phyloP scores from a whole-genome alignment of 495 filamentous ascomycete species.

The Talaromyces proteolyticus region DNA sequence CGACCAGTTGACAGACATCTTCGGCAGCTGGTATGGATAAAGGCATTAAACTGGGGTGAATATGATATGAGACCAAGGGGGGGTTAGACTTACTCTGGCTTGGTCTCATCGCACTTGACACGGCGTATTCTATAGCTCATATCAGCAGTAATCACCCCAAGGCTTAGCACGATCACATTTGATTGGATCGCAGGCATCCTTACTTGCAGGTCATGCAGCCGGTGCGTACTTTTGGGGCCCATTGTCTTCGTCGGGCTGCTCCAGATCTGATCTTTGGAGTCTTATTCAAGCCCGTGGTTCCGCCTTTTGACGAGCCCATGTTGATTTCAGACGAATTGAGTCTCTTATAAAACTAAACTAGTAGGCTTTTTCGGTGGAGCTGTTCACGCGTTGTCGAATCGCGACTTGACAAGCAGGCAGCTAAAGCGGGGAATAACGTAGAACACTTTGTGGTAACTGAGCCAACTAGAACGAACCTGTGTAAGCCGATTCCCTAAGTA shows the following conservation, averaged over 20 bases:
- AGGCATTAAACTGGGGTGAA: not conserved
- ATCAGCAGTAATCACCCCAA: not conserved
- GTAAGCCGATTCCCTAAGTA: too few species aligned
- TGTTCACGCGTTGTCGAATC: too few species aligned
- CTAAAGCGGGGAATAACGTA: too few species aligned
- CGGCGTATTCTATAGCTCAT: conserved; percentile 2
- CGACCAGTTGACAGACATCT: conserved; percentile 3
- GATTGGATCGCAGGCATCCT: not conserved
- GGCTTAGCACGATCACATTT: not conserved
- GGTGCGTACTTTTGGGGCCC: conserved; percentile 5
- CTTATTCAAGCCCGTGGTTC: not conserved
- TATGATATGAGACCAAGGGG: not conserved
- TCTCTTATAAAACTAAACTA: too few species aligned
- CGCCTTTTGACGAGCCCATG: too few species aligned
- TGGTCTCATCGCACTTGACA: conserved; percentile 5
- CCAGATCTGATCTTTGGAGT: not conserved
- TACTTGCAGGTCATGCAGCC: conserved; percentile 7
- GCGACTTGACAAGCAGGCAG: too few species aligned
- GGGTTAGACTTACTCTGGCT: not conserved
- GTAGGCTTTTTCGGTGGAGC: too few species aligned
- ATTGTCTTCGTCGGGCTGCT: not conserved
- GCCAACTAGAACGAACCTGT: too few species aligned
- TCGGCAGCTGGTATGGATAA: not conserved
- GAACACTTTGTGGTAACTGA: too few species aligned
- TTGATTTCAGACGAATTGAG: too few species aligned